A percentile compares a stretch with the other conserved stretches of the same genome.
Evolutionary conservation across 1,284 basidiomycete genomes (phyloP).

Genomic region (Heterobasidion occidentale): DNA sequence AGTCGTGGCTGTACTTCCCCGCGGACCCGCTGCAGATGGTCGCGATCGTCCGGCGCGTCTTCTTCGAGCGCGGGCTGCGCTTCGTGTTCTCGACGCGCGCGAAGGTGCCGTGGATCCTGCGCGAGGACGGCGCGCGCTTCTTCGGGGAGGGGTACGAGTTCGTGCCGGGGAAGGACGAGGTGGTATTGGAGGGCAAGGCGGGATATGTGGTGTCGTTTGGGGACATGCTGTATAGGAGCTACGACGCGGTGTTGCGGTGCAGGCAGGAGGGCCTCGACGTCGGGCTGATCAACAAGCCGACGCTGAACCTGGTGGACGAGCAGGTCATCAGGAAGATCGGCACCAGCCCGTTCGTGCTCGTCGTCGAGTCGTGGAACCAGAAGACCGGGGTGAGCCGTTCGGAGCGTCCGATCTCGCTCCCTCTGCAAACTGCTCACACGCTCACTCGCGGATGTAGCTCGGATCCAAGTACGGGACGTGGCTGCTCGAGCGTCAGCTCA

Average conservation of each 20-base stretch:
- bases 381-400: slow-evolving; percentile 64
- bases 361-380: slow-evolving; percentile 81
- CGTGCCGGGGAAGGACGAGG: slow-evolving; percentile 75
- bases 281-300: slow-evolving; percentile 79
- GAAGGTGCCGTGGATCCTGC: slow-evolving; percentile 81
- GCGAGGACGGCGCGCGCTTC: slow-evolving; percentile 61
- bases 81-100: slow-evolving; percentile 84
- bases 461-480: slow-evolving; percentile 79
- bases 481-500: slow-evolving; percentile 73
- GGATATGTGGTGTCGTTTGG: slow-evolving; percentile 78
- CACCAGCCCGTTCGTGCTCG: slow-evolving; percentile 64
- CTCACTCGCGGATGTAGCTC: slow-evolving; percentile 34
- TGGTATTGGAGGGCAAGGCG: slow-evolving; percentile 58
- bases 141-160: slow-evolving; percentile 72
- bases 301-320: slow-evolving; percentile 78
- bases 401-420: background rate
- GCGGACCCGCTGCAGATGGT: slow-evolving; percentile 77
- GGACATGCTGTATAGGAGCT: slow-evolving; percentile 76
- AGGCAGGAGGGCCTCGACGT: slow-evolving; percentile 68
- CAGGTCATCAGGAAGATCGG: slow-evolving; percentile 66
- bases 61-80: slow-evolving; percentile 74
- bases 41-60: slow-evolving; percentile 66
- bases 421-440: background rate
- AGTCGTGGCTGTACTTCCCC: slow-evolving; percentile 80
- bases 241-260: slow-evolving; percentile 71